These are phyloP conservation scores for Microthlaspi erraticum DNA, from an alignment of 345 rosid species.

Conservation along the genomic window DNA sequence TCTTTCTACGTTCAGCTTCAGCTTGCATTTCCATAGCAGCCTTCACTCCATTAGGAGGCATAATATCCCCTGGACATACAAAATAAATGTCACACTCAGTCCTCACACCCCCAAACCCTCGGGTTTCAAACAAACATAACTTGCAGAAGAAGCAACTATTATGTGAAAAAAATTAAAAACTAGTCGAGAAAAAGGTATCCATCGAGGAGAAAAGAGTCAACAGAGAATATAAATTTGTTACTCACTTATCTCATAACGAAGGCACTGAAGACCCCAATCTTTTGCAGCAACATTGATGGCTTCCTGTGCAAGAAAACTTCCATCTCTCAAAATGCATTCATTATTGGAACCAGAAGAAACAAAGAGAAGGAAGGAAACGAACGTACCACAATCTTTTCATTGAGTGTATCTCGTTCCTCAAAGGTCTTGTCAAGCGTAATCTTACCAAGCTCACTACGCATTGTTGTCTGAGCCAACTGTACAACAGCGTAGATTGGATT, in stretches of 20 bases:
- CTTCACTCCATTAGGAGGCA: slow-evolving; percentile 91
- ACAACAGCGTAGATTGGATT: slow-evolving; percentile 88
- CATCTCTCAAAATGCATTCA: no score
- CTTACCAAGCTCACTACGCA: slow-evolving; percentile 98
- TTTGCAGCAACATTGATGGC: slow-evolving; percentile 88
- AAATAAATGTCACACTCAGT: no score
- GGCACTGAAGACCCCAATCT: slow-evolving; percentile 94
- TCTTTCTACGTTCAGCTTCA: slow-evolving; percentile 94
- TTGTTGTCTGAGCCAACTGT: slow-evolving; percentile 94
- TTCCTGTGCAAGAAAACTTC: slow-evolving; percentile 55
- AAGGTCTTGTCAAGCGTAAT: slow-evolving; percentile 97
- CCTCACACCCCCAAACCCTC: no score
- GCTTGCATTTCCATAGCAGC: slow-evolving; percentile 99
- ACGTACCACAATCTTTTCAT: slow-evolving; percentile 91
- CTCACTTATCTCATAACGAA: slow-evolving; percentile 96
- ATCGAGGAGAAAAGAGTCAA: slow-evolving; percentile 14
- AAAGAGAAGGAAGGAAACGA: neutral
- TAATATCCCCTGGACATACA: slow-evolving; percentile 77
- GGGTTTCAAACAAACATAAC: no score
- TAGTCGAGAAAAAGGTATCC: slow-evolving; percentile 13
- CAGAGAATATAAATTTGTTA: neutral
- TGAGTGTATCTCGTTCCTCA: slow-evolving; percentile 91
- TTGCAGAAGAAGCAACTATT: no score
- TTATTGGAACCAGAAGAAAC: neutral
- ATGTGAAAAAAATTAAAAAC: no score